These are phyloP conservation scores for Magnaporthiopsis poae DNA, from an alignment of 2,329 filamentous ascomycete species.

Conservation along the genomic window DNA sequence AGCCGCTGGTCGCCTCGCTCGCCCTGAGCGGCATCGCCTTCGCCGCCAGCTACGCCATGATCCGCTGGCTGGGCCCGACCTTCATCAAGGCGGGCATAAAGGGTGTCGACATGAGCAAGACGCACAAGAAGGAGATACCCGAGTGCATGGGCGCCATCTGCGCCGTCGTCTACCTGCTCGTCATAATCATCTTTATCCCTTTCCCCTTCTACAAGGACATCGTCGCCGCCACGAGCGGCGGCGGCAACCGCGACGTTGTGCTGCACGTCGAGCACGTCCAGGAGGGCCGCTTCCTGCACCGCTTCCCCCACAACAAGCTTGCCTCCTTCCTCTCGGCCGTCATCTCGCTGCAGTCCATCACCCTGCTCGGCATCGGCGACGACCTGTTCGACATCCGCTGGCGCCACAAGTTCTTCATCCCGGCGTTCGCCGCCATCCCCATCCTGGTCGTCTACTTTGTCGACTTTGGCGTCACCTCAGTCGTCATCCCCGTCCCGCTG, in stretches of 20 bases:
- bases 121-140: conserved; percentile 63
- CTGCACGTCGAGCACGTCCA: conserved; percentile 64
- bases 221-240: conserved; percentile 84
- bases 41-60: conserved; percentile 69
- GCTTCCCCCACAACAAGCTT: conserved; percentile 91
- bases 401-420: conserved; percentile 98
- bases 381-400: conserved; percentile 97
- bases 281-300: conserved; percentile 74
- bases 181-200: conserved; percentile 84
- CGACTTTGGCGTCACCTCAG: conserved; percentile 92
- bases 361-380: conserved; percentile 85
- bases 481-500: conserved; percentile 80
- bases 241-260: conserved; percentile 81
- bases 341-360: conserved; percentile 81
- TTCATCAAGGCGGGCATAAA: conserved; percentile 85
- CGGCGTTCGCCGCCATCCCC: conserved; percentile 83
- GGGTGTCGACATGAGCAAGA: conserved; percentile 75
- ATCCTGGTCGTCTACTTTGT: conserved; percentile 96
- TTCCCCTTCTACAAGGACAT: conserved; percentile 99
- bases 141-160: conserved; percentile 95
- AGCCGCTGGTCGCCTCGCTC: conserved; percentile 78
- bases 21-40: conserved; percentile 82
- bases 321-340: conserved; percentile 91
- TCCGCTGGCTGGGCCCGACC: conserved; percentile 82
- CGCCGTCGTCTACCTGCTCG: conserved; percentile 81